Evolutionary conservation across 352 stramenopile genomes (phyloP), one percentile per base, ranked within the genome.

Genomic region (Phytophthora foliorum): DNA sequence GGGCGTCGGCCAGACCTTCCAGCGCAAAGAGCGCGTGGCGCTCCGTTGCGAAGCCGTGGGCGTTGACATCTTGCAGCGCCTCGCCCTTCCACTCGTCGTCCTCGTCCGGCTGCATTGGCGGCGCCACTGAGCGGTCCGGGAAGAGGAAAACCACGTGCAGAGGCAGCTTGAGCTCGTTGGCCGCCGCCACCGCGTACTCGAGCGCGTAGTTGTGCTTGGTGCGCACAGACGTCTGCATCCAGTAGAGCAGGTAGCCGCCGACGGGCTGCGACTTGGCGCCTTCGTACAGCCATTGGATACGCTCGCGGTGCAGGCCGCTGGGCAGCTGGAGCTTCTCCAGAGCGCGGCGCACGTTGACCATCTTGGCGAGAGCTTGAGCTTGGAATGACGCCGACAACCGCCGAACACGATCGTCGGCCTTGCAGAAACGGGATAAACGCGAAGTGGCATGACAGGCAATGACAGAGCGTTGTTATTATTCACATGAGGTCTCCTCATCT

Each of bases 181-280:
- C 86, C 1, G 80, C 83, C 2, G 84, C 79, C 32, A 96, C 78
- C 1, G 89, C 86, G 39, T 85, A 93, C 63, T 96, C 85, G 22
- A 96, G 77, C 46, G 87, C 71, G 68, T 93, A 94, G 61, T 96
- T 96, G 75, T 92, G 88, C 49, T 90, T 87, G 25, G 85, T 74
- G 41, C 89, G 89, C 68, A 95, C 83, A 2, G 86, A 89, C 44
- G 86, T 94, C 63, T 96, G 89, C 89, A 96, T 96, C 89, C 89
- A 96, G 74, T 96, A 96, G 60, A 96, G 73, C 44, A 96, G 58
- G 39, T 90, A 84, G 63, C 65, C 27, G 51, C 22, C 31, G 38
- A 71, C 17, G 19, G 57, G 6, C 16, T 51, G 62, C 0, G 54
- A 27, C 45, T 46, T 67, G 25, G 67, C 25, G 29, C 86, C 86